Base-by-base conservation (phyloP, 441 rosid genomes). In the Adansonia madagascariensis region DNA sequence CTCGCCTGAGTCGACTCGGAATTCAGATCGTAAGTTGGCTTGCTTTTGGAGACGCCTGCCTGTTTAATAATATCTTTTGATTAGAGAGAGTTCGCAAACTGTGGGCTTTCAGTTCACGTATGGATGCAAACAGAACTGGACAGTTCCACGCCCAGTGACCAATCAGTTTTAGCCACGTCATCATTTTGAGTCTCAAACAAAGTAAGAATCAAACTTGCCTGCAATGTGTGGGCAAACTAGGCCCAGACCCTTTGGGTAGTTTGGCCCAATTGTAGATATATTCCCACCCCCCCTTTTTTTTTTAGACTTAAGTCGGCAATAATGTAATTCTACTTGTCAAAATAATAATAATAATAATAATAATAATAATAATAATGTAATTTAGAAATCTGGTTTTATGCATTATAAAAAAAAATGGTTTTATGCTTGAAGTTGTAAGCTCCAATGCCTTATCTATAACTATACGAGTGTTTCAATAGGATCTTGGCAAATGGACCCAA, bases 1-100 rank as follows among this genome's bases (percentile, higher is more conserved):
- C 74, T 44, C 57, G 41, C 74, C 68, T 67, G 57, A 43, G 65
- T 64, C 9, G 63, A 64, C 27, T 75, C 41, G 17, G 46, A 75
- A 27, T 31, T 27, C 41, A 22, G 68, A 57, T 44, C 63, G 59
- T 1, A 15, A 24, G 5, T 20, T 20, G 3, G 14, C 20, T 15
- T 8, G 35, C 2, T 71, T 35, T 55, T 31, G 52, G 15, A 47
- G 72, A 35, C 50, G 7, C 27, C 64, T 4, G 11, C 39, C 64
- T 60, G 64, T 60, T 22, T 24, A 11, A 27, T 61, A 20, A 5
- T 44, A 8, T 56, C 67, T 47, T 43, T 61, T 27, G 74, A 71
- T 2, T 27, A 8, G 0, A 15, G 6, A 27, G 31, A 27, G 31
- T 27, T 24, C 18, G 61, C 6, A 11, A 10, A 20, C 11, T 1